These are phyloP conservation scores for Schizosaccharomyces lindneri DNA, from an alignment of 805 yeast species.

Conservation along the genomic window DNA sequence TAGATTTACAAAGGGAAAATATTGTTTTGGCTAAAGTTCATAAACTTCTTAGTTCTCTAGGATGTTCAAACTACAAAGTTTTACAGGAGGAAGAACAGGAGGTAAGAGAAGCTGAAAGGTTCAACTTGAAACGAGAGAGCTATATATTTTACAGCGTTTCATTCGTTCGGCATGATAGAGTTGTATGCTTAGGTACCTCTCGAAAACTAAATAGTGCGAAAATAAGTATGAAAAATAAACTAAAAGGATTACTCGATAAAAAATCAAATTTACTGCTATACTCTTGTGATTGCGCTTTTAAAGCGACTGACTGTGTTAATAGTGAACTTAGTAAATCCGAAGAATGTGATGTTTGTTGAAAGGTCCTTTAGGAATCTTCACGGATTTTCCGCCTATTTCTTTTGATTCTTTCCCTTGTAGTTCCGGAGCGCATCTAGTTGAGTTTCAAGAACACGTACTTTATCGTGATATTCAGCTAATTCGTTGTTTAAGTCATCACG, in stretches of 20 bases:
- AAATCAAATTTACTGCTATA: neutral
- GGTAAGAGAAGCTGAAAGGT: too few species aligned
- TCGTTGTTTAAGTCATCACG: slow-evolving; percentile 84
- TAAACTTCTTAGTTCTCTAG: neutral
- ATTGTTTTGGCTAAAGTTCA: neutral
- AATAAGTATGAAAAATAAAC: neutral
- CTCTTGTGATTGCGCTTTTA: neutral
- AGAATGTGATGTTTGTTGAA: too few species aligned
- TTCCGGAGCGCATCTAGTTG: neutral
- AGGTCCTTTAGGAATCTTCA: neutral
- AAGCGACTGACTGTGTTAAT: neutral
- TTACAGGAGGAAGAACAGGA: neutral
- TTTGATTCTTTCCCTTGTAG: neutral
- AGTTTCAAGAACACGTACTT: slow-evolving; percentile 1
- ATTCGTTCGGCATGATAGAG: neutral
- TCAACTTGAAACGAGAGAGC: too few species aligned
- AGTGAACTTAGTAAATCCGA: too few species aligned
- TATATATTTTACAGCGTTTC: neutral
- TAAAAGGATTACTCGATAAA: neutral
- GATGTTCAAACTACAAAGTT: neutral
- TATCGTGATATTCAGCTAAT: slow-evolving; percentile 55
- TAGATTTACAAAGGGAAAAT: neutral
- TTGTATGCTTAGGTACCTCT: neutral
- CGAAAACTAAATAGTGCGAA: neutral
- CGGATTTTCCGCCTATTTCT: neutral